Percentiles rank a stretch among this genome's conserved stretches.
Evolutionary conservation across 805 yeast species (phyloP).

Genomic region (Ogataea corticis): DNA sequence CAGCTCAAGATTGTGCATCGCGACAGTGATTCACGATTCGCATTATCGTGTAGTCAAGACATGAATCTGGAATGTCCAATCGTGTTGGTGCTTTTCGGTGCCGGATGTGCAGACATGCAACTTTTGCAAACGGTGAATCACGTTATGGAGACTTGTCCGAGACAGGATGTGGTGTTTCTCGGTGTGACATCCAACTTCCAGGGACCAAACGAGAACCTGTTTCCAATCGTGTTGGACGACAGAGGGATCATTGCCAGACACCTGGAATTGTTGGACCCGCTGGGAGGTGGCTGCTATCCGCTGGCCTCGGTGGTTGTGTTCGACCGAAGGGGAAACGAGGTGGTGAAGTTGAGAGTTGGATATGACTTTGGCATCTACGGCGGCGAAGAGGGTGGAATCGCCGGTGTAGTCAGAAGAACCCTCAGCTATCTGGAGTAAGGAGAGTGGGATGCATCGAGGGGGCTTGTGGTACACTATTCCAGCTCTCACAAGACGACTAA

Average conservation of each 20-base stretch:
- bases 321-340: slow-evolving; percentile 25
- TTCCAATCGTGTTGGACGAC: slow-evolving; percentile 32
- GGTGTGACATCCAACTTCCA: slow-evolving; percentile 26
- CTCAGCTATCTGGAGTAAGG: no score
- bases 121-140: slow-evolving; percentile 14
- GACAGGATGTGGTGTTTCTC: slow-evolving; percentile 12
- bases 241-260: slow-evolving; percentile 28
- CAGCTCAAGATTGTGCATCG: slow-evolving; percentile 8
- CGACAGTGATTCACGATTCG: not conserved
- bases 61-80: slow-evolving; percentile 8
- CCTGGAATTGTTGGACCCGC: slow-evolving; percentile 31
- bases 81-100: slow-evolving; percentile 20
- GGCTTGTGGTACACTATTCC: no score
- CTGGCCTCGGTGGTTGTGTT: slow-evolving; percentile 31
- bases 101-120: slow-evolving; percentile 14
- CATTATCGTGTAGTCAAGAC: slow-evolving; percentile 4
- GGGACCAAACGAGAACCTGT: slow-evolving; percentile 14
- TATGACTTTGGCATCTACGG: slow-evolving; percentile 28
- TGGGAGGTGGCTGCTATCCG: slow-evolving; percentile 39
- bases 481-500: no score
- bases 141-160: not conserved
- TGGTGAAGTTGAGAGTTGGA: slow-evolving; percentile 25
- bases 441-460: no score
- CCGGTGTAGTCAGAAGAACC: no score
- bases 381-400: not conserved